Evolutionary conservation across 805 yeast genomes (phyloP).

Genomic region (Priceomyces fermenticarens): DNA sequence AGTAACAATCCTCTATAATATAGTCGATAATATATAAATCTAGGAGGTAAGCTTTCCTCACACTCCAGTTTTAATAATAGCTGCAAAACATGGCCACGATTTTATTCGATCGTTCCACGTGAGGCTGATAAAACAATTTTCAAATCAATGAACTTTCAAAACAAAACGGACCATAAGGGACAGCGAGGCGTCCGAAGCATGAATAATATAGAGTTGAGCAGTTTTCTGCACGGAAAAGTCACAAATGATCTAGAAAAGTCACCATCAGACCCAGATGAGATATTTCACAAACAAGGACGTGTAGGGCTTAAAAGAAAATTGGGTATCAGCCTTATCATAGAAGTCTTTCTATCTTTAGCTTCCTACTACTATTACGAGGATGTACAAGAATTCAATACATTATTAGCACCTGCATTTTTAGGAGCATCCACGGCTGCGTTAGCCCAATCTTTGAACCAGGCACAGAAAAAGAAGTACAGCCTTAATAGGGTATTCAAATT

Average conservation of each 20-base stretch:
- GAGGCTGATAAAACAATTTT: not conserved
- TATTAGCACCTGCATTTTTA: conserved; percentile 35
- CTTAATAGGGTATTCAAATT: conserved; percentile 42
- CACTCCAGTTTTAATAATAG: no score
- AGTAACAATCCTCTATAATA: no score
- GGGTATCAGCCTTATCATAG: conserved; percentile 21
- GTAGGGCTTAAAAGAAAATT: conserved; percentile 13
- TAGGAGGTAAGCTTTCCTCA: no score
- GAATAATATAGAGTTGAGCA: conserved; percentile 2
- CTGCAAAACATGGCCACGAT: no score
- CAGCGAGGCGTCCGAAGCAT: not conserved
- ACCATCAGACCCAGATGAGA: conserved; percentile 6
- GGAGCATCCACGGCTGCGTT: conserved; percentile 40
- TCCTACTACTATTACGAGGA: conserved; percentile 29
- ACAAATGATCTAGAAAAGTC: conserved; percentile 16
- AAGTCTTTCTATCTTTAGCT: conserved; percentile 20
- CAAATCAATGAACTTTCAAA: not conserved
- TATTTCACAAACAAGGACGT: conserved; percentile 10
- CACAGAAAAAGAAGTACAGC: conserved; percentile 27
- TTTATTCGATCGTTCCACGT: no score
- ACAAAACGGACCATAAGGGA: not conserved
- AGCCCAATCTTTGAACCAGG: conserved; percentile 41
- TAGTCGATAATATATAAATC: no score
- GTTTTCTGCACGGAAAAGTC: conserved; percentile 1
- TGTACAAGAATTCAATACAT: conserved; percentile 17